These are phyloP conservation scores for Pogostemon cablin DNA, from an alignment of 257 asterid genomes.

Conservation along the genomic window DNA sequence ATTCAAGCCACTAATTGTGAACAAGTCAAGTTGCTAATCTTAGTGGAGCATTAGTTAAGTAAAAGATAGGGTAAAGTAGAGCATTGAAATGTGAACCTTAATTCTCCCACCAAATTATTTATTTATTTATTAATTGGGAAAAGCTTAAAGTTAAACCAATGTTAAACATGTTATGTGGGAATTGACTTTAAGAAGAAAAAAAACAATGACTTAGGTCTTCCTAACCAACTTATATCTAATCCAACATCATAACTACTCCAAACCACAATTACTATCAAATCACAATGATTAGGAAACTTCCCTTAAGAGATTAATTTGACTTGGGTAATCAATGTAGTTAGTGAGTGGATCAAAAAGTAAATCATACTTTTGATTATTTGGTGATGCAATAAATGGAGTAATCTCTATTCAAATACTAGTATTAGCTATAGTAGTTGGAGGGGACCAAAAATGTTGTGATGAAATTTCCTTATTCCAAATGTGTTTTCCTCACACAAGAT, in stretches of 20 bases:
- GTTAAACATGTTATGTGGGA: constrained; percentile 2
- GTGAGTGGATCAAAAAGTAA: background rate
- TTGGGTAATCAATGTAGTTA: background rate
- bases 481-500: too few species aligned
- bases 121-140: background rate
- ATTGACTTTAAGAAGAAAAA: constrained; percentile 33
- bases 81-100: constrained; percentile 41
- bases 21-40: constrained; percentile 33
- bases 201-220: constrained; percentile 30
- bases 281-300: constrained; percentile 24
- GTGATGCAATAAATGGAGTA: background rate
- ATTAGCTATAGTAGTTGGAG: too few species aligned
- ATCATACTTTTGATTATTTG: too few species aligned
- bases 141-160: constrained; percentile 21
- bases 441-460: too few species aligned
- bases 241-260: constrained; percentile 39
- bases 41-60: constrained; percentile 33
- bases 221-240: constrained; percentile 26
- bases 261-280: constrained; percentile 32
- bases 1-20: constrained; percentile 36
- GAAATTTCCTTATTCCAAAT: too few species aligned
- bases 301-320: background rate
- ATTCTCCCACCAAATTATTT: constrained; percentile 26
- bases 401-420: background rate
- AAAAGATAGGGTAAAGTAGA: constrained; percentile 27